Evolutionary conservation across 2,329 filamentous ascomycete species (phyloP).

Genomic region (Xylaria sp.): DNA sequence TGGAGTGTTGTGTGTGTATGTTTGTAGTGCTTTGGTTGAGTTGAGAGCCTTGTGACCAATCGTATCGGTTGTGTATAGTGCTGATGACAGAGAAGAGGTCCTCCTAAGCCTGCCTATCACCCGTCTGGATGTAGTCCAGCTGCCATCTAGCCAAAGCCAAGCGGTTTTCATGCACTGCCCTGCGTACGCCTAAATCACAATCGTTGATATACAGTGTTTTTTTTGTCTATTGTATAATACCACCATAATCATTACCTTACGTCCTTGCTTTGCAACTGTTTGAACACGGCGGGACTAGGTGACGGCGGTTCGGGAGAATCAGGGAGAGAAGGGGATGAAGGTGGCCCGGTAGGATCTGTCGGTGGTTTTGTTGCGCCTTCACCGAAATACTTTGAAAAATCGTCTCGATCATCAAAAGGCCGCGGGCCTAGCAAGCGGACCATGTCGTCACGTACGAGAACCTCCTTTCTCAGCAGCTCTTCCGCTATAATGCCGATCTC

Average conservation of each 20-base stretch:
- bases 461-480: conserved; percentile 90
- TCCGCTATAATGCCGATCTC: conserved; percentile 91
- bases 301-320: conserved; percentile 43
- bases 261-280: conserved; percentile 34
- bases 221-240: background rate
- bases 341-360: conserved; percentile 64
- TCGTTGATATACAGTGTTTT: conserved; percentile 23
- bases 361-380: conserved; percentile 57
- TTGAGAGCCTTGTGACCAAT: conserved; percentile 36
- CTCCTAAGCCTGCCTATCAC: background rate
- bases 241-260: conserved; percentile 29
- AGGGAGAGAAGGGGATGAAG: conserved; percentile 48
- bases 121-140: background rate
- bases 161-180: conserved; percentile 3
- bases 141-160: conserved; percentile 6
- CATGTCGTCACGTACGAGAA: conserved; percentile 90
- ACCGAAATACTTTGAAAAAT: conserved; percentile 95
- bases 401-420: conserved; percentile 82
- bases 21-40: conserved; percentile 35
- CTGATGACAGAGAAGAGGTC: conserved; percentile 4
- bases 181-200: conserved; percentile 18
- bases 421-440: conserved; percentile 83
- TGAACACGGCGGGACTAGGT: conserved; percentile 38
- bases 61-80: conserved; percentile 25
- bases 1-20: conserved; percentile 14